Evolutionary conservation across 73 alveolate genomes (phyloP).

Genomic region (Uronychia setigera): DNA sequence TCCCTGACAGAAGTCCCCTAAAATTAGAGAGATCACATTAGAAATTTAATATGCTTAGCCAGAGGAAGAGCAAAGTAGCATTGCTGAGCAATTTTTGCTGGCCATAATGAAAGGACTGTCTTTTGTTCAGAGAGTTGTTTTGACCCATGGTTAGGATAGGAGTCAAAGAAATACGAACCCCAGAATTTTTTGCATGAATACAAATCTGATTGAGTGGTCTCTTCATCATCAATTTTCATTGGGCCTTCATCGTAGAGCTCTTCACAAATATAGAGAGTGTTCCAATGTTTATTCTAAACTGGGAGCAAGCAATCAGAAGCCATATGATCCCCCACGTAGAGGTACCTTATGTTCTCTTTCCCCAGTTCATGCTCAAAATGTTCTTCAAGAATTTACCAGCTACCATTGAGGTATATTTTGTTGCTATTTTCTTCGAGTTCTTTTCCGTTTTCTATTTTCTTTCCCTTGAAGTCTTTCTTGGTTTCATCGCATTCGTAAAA

Average conservation of each 20-base stretch:
- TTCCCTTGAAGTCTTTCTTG: background rate
- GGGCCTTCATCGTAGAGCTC: background rate
- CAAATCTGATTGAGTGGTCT: background rate
- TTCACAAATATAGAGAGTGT: background rate
- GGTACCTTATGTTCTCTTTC: slow-evolving; percentile 4
- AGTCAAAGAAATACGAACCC: background rate
- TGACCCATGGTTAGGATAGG: background rate
- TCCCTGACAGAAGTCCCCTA: no score
- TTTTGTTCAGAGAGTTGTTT: background rate
- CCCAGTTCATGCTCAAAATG: slow-evolving; percentile 5
- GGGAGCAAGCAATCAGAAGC: background rate
- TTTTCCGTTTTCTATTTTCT: background rate
- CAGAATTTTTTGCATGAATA: background rate
- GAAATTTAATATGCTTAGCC: no score
- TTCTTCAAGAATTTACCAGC: slow-evolving; percentile 4
- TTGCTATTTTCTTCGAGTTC: background rate
- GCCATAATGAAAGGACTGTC: background rate
- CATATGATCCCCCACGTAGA: slow-evolving; percentile 21
- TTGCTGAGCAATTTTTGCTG: background rate
- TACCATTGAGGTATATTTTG: slow-evolving; percentile 11
- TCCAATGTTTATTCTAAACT: background rate
- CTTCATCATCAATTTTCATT: background rate
- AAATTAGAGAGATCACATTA: no score
- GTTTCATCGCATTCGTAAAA: background rate
- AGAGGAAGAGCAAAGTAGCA: background rate